phyloP scores from a whole-genome alignment of 116 monocot species.

The Iris pallida region DNA sequence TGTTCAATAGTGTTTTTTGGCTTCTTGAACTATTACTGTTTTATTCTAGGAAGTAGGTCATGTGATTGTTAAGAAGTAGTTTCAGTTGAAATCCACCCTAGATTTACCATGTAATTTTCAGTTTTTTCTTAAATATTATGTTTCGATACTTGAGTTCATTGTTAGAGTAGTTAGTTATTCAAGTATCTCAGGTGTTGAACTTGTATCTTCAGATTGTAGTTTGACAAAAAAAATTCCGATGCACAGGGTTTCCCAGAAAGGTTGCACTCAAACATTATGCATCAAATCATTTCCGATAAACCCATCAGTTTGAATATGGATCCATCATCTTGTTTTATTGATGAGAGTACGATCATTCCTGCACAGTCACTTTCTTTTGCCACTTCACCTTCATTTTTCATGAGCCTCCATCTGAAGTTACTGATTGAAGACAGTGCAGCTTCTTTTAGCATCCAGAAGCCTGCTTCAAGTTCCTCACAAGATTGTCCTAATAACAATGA shows the following conservation, averaged over 20 bases:
- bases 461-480: conserved; percentile 6
- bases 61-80: too few species aligned
- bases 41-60: too few species aligned
- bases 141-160: too few species aligned
- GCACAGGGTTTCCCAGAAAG: conserved; percentile 15
- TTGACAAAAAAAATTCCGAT: background rate
- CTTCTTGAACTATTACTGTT: too few species aligned
- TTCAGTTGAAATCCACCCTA: too few species aligned
- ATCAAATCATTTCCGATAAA: conserved; percentile 5
- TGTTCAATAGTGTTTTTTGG: too few species aligned
- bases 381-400: conserved; percentile 20
- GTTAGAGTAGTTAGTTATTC: background rate
- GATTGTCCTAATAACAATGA: conserved; percentile 14
- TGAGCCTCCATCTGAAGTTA: conserved; percentile 41
- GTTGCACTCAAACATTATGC: conserved; percentile 2
- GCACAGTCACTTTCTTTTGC: conserved; percentile 15
- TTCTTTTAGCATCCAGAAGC: conserved; percentile 18
- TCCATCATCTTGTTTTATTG: conserved; percentile 17
- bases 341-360: conserved; percentile 14
- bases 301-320: conserved; percentile 11
- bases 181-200: background rate
- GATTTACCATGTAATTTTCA: too few species aligned
- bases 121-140: too few species aligned
- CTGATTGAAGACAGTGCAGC: conserved; percentile 24
- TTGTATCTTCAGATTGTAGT: background rate